Evolutionary conservation across 164 flowering plant genomes (phyloP), one percentile per base, ranked within the genome.

Genomic region (Litsea cubeba): DNA sequence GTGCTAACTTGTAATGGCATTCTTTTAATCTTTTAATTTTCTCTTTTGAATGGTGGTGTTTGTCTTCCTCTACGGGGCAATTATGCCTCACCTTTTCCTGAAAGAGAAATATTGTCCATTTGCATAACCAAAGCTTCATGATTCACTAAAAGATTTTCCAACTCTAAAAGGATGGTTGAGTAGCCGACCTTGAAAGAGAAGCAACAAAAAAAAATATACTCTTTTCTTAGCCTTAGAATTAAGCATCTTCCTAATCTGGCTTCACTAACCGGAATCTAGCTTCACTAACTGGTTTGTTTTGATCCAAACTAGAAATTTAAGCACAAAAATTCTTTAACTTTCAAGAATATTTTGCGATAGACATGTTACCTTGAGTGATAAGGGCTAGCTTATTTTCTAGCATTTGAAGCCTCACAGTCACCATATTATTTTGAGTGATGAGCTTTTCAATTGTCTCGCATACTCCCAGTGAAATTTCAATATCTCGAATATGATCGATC

Each of bases 351-450:
- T 24, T 20, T 2, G 30, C 24, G 1, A 63, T 63, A 18, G 24
- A 20, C n/a, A 63, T 63, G 24, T n/a, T 63, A n/a, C 28, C 66
- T 63, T 63, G 10, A 24, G 28, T 20, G 28, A 63, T 63, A 30
- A 24, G 12, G 24, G 66, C 66, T 7, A 63, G 66, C 62, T 63
- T 5, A 7, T 7, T 63, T 12, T 7, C 66, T 7, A 63, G 66
- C 28, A 63, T 63, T 63, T 63, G 66, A 63, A 63, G 66, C 11
- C 66, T 63, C 23, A 24, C 66, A 20, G 66, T 63, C 30, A 28
- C 30, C 30, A 28, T 28, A 63, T 63, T 63, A 11, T n/a, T 63
- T 25, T 23, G 28, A 22, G 22, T 3, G 62, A 57, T 15, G 7
- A 57, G 18, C 6, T 63, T n/a, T 24, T 63, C 66, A 24, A 63